phyloP scores from a whole-genome alignment of 2,329 filamentous ascomycete genomes.

The Cladobotryum mycophilum region DNA sequence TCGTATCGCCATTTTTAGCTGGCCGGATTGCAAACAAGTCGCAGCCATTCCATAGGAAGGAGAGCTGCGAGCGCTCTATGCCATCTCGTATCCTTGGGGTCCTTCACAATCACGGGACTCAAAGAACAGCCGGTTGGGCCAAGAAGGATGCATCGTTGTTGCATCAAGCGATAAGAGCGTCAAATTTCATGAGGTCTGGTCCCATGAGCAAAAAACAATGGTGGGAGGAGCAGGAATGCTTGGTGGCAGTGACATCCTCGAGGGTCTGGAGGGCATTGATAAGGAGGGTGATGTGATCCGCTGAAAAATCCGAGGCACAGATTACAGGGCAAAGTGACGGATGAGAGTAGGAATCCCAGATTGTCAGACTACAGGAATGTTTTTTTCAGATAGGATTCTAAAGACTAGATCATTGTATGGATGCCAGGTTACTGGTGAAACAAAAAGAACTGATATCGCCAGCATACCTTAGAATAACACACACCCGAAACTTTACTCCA shows the following conservation, averaged over 20 bases:
- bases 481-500: neutral
- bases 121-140: slow-evolving; percentile 19
- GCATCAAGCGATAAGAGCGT: slow-evolving; percentile 88
- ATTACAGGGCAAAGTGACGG: neutral
- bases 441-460: neutral
- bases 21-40: slow-evolving; percentile 84
- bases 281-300: slow-evolving; percentile 67
- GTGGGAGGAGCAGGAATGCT: slow-evolving; percentile 54
- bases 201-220: slow-evolving; percentile 46
- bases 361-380: neutral
- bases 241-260: slow-evolving; percentile 79
- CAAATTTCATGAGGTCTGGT: slow-evolving; percentile 95
- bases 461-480: neutral
- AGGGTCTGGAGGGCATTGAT: slow-evolving; percentile 73
- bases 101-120: slow-evolving; percentile 24
- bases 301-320: slow-evolving; percentile 31
- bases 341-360: neutral
- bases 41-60: slow-evolving; percentile 79
- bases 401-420: neutral
- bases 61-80: slow-evolving; percentile 74
- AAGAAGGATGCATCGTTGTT: slow-evolving; percentile 68
- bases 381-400: neutral
- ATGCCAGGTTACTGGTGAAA: neutral
- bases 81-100: slow-evolving; percentile 69
- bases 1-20: slow-evolving; percentile 87